A percentile compares a stretch with the other conserved stretches of the same genome.
phyloP scores from a whole-genome alignment of 2,329 filamentous ascomycete genomes.

The Scolecobasidium constrictum region DNA sequence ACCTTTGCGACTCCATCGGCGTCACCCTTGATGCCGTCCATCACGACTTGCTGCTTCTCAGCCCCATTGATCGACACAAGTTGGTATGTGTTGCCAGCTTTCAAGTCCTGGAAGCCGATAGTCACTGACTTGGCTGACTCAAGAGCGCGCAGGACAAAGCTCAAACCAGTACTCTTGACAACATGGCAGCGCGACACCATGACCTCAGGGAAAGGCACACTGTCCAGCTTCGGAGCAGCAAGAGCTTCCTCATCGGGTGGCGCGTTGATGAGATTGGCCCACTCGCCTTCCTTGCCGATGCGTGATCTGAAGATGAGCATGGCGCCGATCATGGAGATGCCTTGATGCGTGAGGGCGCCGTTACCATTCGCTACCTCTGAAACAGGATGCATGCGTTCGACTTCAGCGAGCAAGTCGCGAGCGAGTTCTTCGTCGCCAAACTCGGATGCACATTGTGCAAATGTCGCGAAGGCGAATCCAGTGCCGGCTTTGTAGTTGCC shows the following conservation, averaged over 20 bases:
- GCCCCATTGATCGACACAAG: neutral
- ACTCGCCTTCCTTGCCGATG: neutral
- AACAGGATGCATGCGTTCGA: conserved; percentile 9
- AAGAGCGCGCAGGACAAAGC: conserved; percentile 1
- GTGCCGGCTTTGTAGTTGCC: conserved; percentile 11
- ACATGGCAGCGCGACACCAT: conserved; percentile 11
- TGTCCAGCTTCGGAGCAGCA: conserved; percentile 10
- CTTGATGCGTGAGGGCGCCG: conserved; percentile 9
- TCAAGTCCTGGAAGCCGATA: conserved; percentile 9
- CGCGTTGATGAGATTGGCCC: neutral
- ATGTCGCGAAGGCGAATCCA: conserved; percentile 2
- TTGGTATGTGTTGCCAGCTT: conserved; percentile 4
- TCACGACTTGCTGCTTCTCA: neutral
- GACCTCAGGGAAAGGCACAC: conserved; percentile 11
- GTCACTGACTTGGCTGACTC: conserved; percentile 6
- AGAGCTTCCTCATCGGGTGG: conserved; percentile 1
- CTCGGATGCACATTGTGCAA: conserved; percentile 8
- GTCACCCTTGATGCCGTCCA: neutral
- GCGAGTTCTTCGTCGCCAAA: conserved; percentile 10
- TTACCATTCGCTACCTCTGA: neutral
- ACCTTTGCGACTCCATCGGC: conserved; percentile 1
- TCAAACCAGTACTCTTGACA: neutral
- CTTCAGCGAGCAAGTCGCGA: conserved; percentile 3
- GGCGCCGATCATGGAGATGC: conserved; percentile 5
- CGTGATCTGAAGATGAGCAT: neutral